Evolutionary conservation across 345 rosid species (phyloP).

Genomic region (Tarenaya hassleriana): DNA sequence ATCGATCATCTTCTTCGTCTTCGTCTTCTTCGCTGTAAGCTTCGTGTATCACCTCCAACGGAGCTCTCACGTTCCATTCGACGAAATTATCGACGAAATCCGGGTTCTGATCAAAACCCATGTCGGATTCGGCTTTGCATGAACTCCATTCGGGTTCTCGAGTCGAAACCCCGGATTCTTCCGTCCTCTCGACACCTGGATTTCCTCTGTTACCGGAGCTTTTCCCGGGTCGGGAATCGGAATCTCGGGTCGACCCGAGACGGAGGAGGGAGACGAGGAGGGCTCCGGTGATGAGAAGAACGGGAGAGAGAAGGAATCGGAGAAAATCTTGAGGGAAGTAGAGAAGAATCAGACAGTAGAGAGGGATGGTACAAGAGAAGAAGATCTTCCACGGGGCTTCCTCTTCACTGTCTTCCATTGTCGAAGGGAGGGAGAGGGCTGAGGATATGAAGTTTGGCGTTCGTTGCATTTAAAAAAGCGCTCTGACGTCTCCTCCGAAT

Average conservation of each 20-base stretch:
- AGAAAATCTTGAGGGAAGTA: slow-evolving; percentile 40
- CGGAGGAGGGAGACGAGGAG: slow-evolving; percentile 47
- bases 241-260: slow-evolving; percentile 35
- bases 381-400: neutral
- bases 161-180: slow-evolving; percentile 4
- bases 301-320: slow-evolving; percentile 40
- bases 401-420: slow-evolving; percentile 18
- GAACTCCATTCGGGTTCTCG: slow-evolving; percentile 20
- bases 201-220: neutral
- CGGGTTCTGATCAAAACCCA: slow-evolving; percentile 6
- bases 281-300: slow-evolving; percentile 39
- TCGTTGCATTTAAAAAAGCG: slow-evolving; percentile 33
- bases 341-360: slow-evolving; percentile 43
- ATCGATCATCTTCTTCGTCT: slow-evolving; percentile 17
- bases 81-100: slow-evolving; percentile 36
- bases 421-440: neutral
- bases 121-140: slow-evolving; percentile 7
- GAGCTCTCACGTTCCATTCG: slow-evolving; percentile 75
- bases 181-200: neutral
- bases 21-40: slow-evolving; percentile 46
- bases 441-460: slow-evolving; percentile 13
- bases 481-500: no score
- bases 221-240: slow-evolving; percentile 3
- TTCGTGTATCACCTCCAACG: slow-evolving; percentile 78
- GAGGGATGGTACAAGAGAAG: slow-evolving; percentile 43